Conservation (phyloP, 2,329 filamentous ascomycete genomes). For the Septoria linicola region DNA sequence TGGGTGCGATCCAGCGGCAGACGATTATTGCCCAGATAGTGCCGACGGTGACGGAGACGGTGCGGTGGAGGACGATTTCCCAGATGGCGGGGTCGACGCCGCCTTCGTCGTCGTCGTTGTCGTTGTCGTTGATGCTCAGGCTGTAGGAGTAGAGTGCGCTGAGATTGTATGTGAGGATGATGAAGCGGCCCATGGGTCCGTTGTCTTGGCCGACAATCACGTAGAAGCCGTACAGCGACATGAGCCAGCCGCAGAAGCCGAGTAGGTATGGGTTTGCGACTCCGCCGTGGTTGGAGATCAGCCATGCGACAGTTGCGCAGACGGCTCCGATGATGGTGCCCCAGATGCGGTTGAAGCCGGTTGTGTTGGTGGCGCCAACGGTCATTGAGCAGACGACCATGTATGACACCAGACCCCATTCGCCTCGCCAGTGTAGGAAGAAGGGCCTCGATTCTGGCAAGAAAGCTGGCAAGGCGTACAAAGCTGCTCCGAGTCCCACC, state of each 20-base stretch:
- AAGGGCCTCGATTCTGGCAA: slow-evolving; percentile 72
- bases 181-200: slow-evolving; percentile 88
- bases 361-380: slow-evolving; percentile 92
- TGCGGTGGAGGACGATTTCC: slow-evolving; percentile 83
- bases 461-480: slow-evolving; percentile 89
- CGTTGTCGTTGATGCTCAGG: slow-evolving; percentile 72
- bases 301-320: slow-evolving; percentile 76
- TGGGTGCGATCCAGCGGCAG: slow-evolving; percentile 88
- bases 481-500: slow-evolving; percentile 81
- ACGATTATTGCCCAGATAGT: slow-evolving; percentile 91
- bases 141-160: slow-evolving; percentile 93
- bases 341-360: slow-evolving; percentile 78
- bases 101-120: slow-evolving; percentile 82
- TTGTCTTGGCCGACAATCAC: slow-evolving; percentile 82
- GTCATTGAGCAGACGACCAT: slow-evolving; percentile 99
- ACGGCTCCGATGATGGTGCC: slow-evolving; percentile 80
- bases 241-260: slow-evolving; percentile 76
- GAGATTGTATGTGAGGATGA: slow-evolving; percentile 93
- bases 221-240: slow-evolving; percentile 71
- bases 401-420: slow-evolving; percentile 95
- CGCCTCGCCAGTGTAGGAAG: slow-evolving; percentile 86
- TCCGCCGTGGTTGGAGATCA: slow-evolving; percentile 53
- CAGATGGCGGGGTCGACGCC: slow-evolving; percentile 79
- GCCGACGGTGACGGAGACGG: slow-evolving; percentile 79
- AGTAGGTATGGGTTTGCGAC: slow-evolving; percentile 71